A percentile compares a stretch with the other conserved stretches of the same genome.
These are phyloP conservation scores for Annulohypoxylon stygium DNA, from an alignment of 495 filamentous ascomycete genomes.

Conservation along the genomic window DNA sequence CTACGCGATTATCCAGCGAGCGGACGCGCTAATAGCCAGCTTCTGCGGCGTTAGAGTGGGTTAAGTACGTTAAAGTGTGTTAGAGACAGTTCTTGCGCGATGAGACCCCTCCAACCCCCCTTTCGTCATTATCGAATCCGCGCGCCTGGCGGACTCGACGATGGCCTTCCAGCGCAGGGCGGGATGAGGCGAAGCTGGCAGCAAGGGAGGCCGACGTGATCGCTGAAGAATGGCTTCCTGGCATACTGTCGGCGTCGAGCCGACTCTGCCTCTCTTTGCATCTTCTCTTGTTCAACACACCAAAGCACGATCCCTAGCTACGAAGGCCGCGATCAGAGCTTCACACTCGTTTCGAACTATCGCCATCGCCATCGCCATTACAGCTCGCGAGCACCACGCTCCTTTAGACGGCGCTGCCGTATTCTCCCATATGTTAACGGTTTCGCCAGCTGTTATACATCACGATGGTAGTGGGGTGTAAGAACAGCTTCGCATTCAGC, in stretches of 20 bases:
- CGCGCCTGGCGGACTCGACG: constrained; percentile 30
- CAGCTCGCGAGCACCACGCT: neutral
- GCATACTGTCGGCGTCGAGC: constrained; percentile 23
- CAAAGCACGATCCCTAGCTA: constrained; percentile 7
- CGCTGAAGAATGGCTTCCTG: constrained; percentile 43
- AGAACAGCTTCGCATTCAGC: constrained; percentile 27
- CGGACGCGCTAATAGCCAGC: constrained; percentile 9
- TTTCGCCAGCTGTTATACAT: constrained; percentile 24
- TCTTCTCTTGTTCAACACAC: constrained; percentile 28
- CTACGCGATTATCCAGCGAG: constrained; percentile 4
- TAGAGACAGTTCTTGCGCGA: constrained; percentile 6
- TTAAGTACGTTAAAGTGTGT: neutral
- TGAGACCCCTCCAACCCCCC: constrained; percentile 41
- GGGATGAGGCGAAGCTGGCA: constrained; percentile 31
- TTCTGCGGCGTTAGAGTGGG: neutral
- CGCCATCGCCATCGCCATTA: neutral
- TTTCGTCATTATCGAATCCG: constrained; percentile 46
- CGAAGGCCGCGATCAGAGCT: constrained; percentile 3
- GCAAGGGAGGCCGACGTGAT: constrained; percentile 37
- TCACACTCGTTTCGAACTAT: constrained; percentile 20
- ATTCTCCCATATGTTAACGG: constrained; percentile 28
- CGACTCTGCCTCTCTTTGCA: constrained; percentile 31
- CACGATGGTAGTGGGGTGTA: constrained; percentile 40
- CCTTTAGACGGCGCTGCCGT: neutral
- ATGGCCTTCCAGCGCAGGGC: constrained; percentile 32